Percentiles rank a stretch among this genome's conserved stretches.
These are phyloP conservation scores for Huiozyma sinensis DNA, from an alignment of 805 yeast genomes.

Conservation along the genomic window DNA sequence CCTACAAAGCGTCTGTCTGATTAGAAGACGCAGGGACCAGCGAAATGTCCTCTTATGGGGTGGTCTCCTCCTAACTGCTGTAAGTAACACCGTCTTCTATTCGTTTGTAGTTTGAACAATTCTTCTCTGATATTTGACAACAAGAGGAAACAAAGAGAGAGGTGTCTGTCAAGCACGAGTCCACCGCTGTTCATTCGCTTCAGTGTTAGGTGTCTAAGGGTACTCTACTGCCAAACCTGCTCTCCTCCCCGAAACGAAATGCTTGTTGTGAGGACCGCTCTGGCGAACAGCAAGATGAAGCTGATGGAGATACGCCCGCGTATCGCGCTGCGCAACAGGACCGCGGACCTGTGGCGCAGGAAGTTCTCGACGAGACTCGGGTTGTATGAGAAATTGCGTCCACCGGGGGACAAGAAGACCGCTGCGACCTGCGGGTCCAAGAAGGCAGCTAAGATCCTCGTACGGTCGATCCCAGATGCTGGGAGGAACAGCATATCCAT, in stretches of 20 bases:
- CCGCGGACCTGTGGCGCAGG: slow-evolving; percentile 17
- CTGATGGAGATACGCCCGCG: slow-evolving; percentile 8
- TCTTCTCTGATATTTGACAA: too few relatives aligned
- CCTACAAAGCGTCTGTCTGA: slow-evolving; percentile 33
- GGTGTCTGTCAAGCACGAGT: too few relatives aligned
- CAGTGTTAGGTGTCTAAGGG: too few relatives aligned
- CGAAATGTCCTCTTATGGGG: too few relatives aligned
- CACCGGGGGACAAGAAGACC: slow-evolving; percentile 1
- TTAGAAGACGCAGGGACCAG: too few relatives aligned
- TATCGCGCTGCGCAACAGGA: slow-evolving; percentile 15
- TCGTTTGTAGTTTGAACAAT: too few relatives aligned
- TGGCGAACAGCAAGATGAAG: slow-evolving; percentile 12
- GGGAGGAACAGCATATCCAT: slow-evolving; percentile 3
- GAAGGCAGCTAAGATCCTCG: not conserved
- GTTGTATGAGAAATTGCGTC: not conserved
- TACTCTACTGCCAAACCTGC: too few relatives aligned
- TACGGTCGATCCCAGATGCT: not conserved
- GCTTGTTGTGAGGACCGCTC: slow-evolving; percentile 12
- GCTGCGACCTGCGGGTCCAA: not conserved
- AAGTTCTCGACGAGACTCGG: slow-evolving; percentile 8
- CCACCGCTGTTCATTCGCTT: too few relatives aligned
- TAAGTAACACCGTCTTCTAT: too few relatives aligned
- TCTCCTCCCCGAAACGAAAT: not conserved
- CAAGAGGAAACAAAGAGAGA: too few relatives aligned
- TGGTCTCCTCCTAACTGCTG: too few relatives aligned